A percentile compares a stretch with the other conserved stretches of the same genome.
Conservation (phyloP, 192 early-diverging fungal genomes). For the Backusella tuberculispora region DNA sequence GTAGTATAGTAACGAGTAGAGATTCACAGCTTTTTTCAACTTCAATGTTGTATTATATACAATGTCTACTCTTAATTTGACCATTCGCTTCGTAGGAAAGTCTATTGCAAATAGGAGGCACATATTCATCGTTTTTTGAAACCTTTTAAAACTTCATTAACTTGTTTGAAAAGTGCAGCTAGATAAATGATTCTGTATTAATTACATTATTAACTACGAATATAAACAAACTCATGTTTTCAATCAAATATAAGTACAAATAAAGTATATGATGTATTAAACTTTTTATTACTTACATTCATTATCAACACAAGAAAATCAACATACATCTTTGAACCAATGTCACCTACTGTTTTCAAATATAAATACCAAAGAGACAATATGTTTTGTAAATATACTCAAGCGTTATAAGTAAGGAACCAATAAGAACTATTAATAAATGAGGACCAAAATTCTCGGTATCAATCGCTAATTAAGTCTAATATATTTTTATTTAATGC, state of each 20-base stretch:
- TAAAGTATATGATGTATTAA: not conserved
- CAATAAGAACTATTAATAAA: conserved; percentile 78
- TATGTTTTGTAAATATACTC: not conserved
- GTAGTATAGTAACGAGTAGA: conserved; percentile 64
- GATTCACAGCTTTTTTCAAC: conserved; percentile 63
- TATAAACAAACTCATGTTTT: not conserved
- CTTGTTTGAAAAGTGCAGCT: conserved; percentile 73
- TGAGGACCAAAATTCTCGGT: conserved; percentile 72
- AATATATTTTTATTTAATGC: no score
- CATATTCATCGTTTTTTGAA: conserved; percentile 63
- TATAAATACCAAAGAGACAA: not conserved
- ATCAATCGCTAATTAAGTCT: conserved; percentile 68
- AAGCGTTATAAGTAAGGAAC: conserved; percentile 48
- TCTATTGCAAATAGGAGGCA: conserved; percentile 67
- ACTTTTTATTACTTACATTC: conserved; percentile 56
- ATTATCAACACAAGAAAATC: conserved; percentile 77
- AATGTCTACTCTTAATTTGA: conserved; percentile 71
- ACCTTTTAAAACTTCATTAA: conserved; percentile 78
- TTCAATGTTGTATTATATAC: conserved; percentile 56
- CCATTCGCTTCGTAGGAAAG: conserved; percentile 82
- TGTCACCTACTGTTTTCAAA: conserved; percentile 65
- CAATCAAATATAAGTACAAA: not conserved
- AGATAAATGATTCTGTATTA: not conserved
- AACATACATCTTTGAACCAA: conserved; percentile 74
- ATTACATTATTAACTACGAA: not conserved